Base-by-base conservation (phyloP, 1,284 basidiomycete species). In the Ceratobasidium papillatum region DNA sequence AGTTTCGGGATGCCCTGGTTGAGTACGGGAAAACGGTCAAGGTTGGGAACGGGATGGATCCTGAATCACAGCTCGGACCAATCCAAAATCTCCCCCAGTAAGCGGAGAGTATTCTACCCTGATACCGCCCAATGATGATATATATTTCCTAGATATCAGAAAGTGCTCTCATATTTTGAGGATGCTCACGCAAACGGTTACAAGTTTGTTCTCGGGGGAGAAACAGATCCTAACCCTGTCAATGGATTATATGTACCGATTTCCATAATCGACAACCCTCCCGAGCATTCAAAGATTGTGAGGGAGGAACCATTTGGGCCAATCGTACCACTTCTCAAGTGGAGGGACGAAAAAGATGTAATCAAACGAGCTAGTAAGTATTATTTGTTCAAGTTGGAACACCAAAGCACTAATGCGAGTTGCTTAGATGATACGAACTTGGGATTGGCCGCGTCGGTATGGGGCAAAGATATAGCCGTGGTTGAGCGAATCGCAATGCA, bases 11-110 rank as follows among this genome's bases (percentile, higher is more conserved):
- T 45, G 52, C 59, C n/a, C 81, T 83, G 74, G 78, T 79, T 36
- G 79, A 77, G 22, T 80, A 82, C 77, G 77, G 81, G 78, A 80
- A 82, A 79, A 77, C 78, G 7, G 79, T 85, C 79, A 83, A 84
- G 78, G 81, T 83, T 71, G 85, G 85, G 41, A 84, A 86, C 32
- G 69, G 71, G 3, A 36, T 47, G n/a, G 59, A 63, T 2, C 47
- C 71, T 4, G 71, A 54, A 19, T 25, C 59, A 2, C 58, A 63
- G 25, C 71, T 73, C 7, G 71, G 71, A 14, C 71, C 71, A 8
- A 34, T 73, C 11, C 71, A 73, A 41, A 73, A 73, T 43, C 36
- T 52, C 45, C 19, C 25, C 22, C 71, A 73, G 71, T 73, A 30
- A 2, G 68, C 8, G 14, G 66, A 59, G 32, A 58, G 66, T 71